Base-by-base conservation (phyloP, 441 rosid genomes). In the Erysimum cheiri region DNA sequence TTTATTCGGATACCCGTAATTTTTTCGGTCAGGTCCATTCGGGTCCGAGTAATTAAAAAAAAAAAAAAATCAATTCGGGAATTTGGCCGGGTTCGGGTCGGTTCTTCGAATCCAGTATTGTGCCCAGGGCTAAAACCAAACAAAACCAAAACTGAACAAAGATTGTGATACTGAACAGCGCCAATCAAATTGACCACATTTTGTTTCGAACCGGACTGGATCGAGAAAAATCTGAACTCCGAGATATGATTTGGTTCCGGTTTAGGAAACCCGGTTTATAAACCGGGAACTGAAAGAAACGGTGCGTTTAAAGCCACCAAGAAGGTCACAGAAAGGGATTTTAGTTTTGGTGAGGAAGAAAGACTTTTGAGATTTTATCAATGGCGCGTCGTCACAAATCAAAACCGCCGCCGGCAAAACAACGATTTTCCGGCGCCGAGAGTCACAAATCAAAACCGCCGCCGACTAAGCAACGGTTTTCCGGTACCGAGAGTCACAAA, bases 311-410 rank as follows among this genome's bases (percentile, higher is more conserved):
- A 37, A 29, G 65, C 5, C 26, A 7, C 64, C 53, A 48, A 32
- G 9, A 11, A 62, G 4, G 44, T 12, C 48, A 26, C 10, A 59
- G 9, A 36, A 29, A 29, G 4, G 53, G 60, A 47, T 59, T 70
- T 71, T 26, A 26, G 37, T 14, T 54, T 32, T 4, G 0, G 50
- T 33, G 49, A 6, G 3, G 6, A 14, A 43, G 33, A 17, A 31
- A 31, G 12, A 36, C 12, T 8, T 37, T 2, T 12, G 19, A 44
- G 8, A 4, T 15, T 40, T 40, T 26, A 14, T 9, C 17, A 85
- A 85, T 87, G 92, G 82, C 68, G 22, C 85, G 78, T 41, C 73
- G 78, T 33, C 73, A n/a, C 58, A 80, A 69, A 78, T 22, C 66
- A 52, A 71, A 74, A 28, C 57, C 79, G 55, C 46, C 26, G 24